Conservation (phyloP, 1,284 basidiomycete genomes). For the Fomitopsis schrenkii region DNA sequence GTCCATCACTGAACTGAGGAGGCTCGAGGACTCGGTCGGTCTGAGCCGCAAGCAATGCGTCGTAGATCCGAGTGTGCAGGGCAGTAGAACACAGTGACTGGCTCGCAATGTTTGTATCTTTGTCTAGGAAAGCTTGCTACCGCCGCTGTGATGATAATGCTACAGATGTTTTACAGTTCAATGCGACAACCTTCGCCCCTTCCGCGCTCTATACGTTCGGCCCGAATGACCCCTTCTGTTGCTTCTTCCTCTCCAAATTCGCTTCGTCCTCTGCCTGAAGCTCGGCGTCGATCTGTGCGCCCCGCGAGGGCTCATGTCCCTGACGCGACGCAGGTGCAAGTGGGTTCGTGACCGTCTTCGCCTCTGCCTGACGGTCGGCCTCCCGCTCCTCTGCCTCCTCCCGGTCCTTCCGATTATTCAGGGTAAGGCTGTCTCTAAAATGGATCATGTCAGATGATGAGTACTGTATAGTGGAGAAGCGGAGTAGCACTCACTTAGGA, state of each 20-base stretch:
- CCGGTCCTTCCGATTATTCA: constrained; percentile 10
- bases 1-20: constrained; percentile 9
- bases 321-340: constrained; percentile 20
- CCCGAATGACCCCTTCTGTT: constrained; percentile 7
- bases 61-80: no score
- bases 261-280: constrained; percentile 22
- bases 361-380: constrained; percentile 11
- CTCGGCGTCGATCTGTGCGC: constrained; percentile 22
- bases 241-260: constrained; percentile 13
- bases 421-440: constrained; percentile 15
- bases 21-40: not conserved
- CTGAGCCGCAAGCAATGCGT: no score
- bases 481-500: constrained; percentile 13
- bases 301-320: constrained; percentile 20
- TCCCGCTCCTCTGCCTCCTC: constrained; percentile 16
- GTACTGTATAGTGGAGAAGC: no score
- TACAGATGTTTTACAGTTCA: not conserved
- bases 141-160: not conserved
- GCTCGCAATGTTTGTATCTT: no score
- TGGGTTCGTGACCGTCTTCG: constrained; percentile 16
- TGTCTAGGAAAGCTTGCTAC: not conserved
- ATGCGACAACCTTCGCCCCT: not conserved
- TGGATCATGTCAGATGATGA: no score
- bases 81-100: no score
- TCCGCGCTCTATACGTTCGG: not conserved